phyloP scores from a whole-genome alignment of 2,329 filamentous ascomycete genomes.

The Atkinsonella hypoxylon region DNA sequence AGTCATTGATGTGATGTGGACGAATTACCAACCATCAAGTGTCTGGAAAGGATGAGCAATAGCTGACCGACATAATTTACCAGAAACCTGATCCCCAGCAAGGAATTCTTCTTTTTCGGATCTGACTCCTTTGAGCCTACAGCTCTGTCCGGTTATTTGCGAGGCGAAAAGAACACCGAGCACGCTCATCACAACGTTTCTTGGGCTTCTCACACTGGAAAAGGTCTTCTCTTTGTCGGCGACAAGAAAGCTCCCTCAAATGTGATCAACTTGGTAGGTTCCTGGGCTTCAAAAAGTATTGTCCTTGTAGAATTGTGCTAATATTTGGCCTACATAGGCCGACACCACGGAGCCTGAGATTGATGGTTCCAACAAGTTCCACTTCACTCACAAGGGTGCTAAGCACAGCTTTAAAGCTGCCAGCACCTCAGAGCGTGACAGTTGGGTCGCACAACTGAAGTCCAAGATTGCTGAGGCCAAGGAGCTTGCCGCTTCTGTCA shows the following conservation, averaged over 20 bases:
- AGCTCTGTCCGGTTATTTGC: slow-evolving; percentile 64
- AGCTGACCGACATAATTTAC: slow-evolving; percentile 10
- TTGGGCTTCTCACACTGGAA: slow-evolving; percentile 88
- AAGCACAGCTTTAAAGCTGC: slow-evolving; percentile 90
- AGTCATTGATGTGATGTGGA: slow-evolving; percentile 22
- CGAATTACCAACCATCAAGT: background rate
- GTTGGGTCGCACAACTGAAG: slow-evolving; percentile 82
- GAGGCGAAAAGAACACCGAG: slow-evolving; percentile 72
- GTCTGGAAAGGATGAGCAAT: accelerated
- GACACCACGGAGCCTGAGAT: slow-evolving; percentile 59
- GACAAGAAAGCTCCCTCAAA: slow-evolving; percentile 74
- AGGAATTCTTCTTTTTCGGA: slow-evolving; percentile 87
- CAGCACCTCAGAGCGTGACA: slow-evolving; percentile 67
- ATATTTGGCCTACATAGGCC: slow-evolving; percentile 25
- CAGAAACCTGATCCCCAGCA: slow-evolving; percentile 80
- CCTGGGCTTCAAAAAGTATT: no score
- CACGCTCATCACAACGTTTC: slow-evolving; percentile 68
- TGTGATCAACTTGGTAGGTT: slow-evolving; percentile 71
- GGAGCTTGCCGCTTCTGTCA: slow-evolving; percentile 60
- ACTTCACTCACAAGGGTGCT: slow-evolving; percentile 72
- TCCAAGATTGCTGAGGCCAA: slow-evolving; percentile 75
- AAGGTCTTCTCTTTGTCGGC: slow-evolving; percentile 85
- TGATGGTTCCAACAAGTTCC: slow-evolving; percentile 71
- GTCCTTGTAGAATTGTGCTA: background rate
- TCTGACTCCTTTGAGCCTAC: slow-evolving; percentile 62